Base-by-base conservation (phyloP, 306 rosid genomes). In the Trifolium repens region DNA sequence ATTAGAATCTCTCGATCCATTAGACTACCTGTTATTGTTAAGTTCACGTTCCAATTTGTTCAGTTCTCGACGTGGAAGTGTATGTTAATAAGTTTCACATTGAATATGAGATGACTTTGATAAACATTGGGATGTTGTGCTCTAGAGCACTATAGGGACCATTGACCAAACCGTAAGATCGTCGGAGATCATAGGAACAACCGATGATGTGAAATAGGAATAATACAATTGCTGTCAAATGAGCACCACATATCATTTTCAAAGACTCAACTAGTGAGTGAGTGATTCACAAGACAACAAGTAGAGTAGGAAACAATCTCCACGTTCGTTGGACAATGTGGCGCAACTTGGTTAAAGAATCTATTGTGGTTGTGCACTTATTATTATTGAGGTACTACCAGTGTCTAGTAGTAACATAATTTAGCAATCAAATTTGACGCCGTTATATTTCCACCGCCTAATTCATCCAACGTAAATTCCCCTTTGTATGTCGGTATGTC, bases 241-340 rank as follows among this genome's bases (percentile, higher is more conserved):
- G 13, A 9, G 15, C 7, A 12, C n/a, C n/a, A 12, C 52, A 15
- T 46, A 2, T 42, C 13, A 42, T 42, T 39, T 39, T 39, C 42
- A 39, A 7, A 1, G 42, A 39, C 16, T 13, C 52, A 13, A 46
- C 52, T 13, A 12, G 5, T 30, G 4, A 32, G 35, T 32, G 35
- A 32, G 6, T 12, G 7, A 46, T 46, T 13, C 52, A 46, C 52
- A 46, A 46, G 52, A 46, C 52, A 46, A 13, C 52, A 46, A 46
- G 52, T 50, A n/a, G 57, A 50, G 16, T 15, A 13, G 16, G 6
- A 50, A 50, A 26, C 64, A 26, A 5, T 58, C 16, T 58, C 64
- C 64, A 58, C 16, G 64, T 58, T 57, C 8, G 63, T 58, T 58
- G 63, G 63, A 58, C 35, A 58, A 58, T 5, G 16, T 15, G 12